Conservation (phyloP, 2,329 filamentous ascomycete genomes). For the Colletotrichum graminicola region DNA sequence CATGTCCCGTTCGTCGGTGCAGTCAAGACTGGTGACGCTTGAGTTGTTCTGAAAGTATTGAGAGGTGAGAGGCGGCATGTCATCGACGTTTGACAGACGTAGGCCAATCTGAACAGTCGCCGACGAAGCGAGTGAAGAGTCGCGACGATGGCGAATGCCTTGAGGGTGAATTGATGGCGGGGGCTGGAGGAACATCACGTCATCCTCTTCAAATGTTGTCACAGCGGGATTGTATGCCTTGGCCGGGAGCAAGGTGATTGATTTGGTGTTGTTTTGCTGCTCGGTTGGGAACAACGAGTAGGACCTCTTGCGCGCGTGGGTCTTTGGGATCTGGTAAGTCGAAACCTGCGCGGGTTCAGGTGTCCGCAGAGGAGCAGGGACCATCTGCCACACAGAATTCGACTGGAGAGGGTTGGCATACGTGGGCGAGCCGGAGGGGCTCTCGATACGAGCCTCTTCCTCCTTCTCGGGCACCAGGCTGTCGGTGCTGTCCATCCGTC, state of each 20-base stretch:
- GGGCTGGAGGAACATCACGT: conserved; percentile 31
- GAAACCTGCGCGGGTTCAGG: conserved; percentile 37
- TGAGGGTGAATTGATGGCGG: conserved; percentile 45
- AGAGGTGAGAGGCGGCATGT: conserved; percentile 57
- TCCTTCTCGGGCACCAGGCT: conserved; percentile 52
- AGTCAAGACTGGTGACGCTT: conserved; percentile 56
- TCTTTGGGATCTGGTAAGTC: conserved; percentile 43
- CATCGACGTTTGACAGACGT: conserved; percentile 71
- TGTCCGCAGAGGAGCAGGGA: conserved; percentile 20
- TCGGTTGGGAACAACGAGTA: conserved; percentile 57
- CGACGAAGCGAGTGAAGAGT: conserved; percentile 73
- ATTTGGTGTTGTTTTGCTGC: conserved; percentile 47
- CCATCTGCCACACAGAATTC: conserved; percentile 48
- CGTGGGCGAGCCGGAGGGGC: conserved; percentile 44
- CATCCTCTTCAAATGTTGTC: conserved; percentile 17
- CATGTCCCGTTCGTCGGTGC: conserved; percentile 45
- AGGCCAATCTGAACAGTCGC: conserved; percentile 80
- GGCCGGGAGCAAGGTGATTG: conserved; percentile 58
- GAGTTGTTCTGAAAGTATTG: conserved; percentile 50
- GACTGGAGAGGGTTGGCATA: conserved; percentile 49
- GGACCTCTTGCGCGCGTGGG: conserved; percentile 53
- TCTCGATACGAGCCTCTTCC: conserved; percentile 48
- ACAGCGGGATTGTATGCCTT: conserved; percentile 58
- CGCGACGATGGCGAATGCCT: conserved; percentile 62
- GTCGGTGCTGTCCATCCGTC: conserved; percentile 52